These are phyloP conservation scores for Rhytidhysteron rufulum DNA, from an alignment of 2,329 filamentous ascomycete genomes.

Conservation along the genomic window DNA sequence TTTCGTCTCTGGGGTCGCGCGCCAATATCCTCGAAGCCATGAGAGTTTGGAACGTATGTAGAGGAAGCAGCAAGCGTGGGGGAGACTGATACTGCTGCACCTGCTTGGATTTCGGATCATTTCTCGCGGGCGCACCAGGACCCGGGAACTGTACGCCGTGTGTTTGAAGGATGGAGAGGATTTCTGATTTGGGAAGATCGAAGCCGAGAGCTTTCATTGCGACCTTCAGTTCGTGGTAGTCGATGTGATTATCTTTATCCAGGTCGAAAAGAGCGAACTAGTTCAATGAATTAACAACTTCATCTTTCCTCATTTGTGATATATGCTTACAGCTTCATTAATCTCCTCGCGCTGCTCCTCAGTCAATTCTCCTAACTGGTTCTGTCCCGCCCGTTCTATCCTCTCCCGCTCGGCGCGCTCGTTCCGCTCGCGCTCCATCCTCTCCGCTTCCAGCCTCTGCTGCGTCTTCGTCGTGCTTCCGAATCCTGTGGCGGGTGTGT, in stretches of 20 bases:
- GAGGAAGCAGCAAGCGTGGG: conserved; percentile 64
- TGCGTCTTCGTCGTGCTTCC: conserved; percentile 40
- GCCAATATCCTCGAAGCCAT: conserved; percentile 74
- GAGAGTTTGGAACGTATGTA: conserved; percentile 68
- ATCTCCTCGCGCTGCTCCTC: conserved; percentile 94
- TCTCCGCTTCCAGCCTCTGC: conserved; percentile 37
- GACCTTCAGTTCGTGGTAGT: conserved; percentile 98
- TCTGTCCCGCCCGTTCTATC: conserved; percentile 44
- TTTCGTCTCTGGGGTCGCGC: conserved; percentile 86
- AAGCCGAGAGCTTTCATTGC: conserved; percentile 94
- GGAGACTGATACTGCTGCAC: conserved; percentile 19
- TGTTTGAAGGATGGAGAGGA: conserved; percentile 74
- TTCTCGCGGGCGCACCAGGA: conserved; percentile 3
- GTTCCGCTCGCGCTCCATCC: conserved; percentile 37
- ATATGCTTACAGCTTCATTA: conserved; percentile 78
- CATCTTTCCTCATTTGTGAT: no score
- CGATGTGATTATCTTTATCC: conserved; percentile 88
- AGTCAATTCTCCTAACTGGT: conserved; percentile 56
- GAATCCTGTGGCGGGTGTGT: conserved; percentile 31
- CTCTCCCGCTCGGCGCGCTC: conserved; percentile 41
- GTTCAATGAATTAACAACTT: no score
- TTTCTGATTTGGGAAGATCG: conserved; percentile 80
- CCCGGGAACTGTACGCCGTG: conserved; percentile 54
- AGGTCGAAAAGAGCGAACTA: conserved; percentile 95
- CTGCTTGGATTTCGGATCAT: conserved; percentile 10